A percentile compares a stretch with the other conserved stretches of the same genome.
Evolutionary conservation across 306 rosid genomes (phyloP).

Genomic region (Cicer bijugum): DNA sequence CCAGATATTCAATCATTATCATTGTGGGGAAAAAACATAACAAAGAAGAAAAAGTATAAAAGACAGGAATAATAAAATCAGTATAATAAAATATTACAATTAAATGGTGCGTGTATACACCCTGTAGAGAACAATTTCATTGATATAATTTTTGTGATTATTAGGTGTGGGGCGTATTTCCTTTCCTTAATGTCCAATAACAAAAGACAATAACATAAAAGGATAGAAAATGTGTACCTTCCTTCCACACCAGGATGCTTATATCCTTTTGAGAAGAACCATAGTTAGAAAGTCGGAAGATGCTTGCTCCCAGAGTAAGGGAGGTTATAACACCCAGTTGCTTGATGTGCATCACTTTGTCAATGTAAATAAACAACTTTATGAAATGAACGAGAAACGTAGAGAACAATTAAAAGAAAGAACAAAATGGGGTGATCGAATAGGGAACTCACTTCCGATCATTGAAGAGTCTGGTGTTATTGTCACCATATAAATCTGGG

Average conservation of each 20-base stretch:
- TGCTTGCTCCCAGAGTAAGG: constrained; percentile 61
- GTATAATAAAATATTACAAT: background rate
- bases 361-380: constrained; percentile 20
- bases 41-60: background rate
- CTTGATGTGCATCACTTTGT: constrained; percentile 65
- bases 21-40: background rate
- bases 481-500: constrained; percentile 59
- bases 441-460: constrained; percentile 55
- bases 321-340: constrained; percentile 63
- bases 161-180: no score
- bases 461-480: constrained; percentile 57
- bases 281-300: constrained; percentile 55
- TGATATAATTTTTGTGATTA: background rate
- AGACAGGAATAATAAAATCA: constrained; percentile 2
- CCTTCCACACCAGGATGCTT: background rate
- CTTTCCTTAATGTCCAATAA: no score
- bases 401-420: constrained; percentile 18
- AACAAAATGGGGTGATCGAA: constrained; percentile 25
- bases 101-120: background rate
- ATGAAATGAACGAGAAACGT: constrained; percentile 29
- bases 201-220: no score
- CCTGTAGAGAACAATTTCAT: background rate
- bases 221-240: background rate
- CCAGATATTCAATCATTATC: background rate
- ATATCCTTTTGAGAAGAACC: constrained; percentile 58